A percentile compares a stretch with the other conserved stretches of the same genome.
These are phyloP conservation scores for Porogramme epimiltina DNA, from an alignment of 1,284 basidiomycete genomes.

Conservation along the genomic window DNA sequence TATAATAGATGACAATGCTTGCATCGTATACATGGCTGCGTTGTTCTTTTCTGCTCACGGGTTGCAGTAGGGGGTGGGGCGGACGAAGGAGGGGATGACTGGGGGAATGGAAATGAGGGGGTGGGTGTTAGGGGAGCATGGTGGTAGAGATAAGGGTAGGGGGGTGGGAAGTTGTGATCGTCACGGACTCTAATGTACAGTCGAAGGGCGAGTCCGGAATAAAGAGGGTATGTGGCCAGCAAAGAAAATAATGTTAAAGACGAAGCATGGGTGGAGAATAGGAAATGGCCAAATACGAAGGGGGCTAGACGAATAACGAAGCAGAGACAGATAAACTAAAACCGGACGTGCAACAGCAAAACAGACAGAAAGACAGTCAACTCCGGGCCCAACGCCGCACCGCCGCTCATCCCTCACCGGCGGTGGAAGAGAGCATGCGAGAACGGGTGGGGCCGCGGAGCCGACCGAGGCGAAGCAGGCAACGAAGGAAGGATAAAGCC, in stretches of 20 bases:
- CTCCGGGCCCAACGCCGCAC: too few species aligned
- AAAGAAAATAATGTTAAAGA: slow-evolving; percentile 13
- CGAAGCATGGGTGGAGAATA: slow-evolving; percentile 6
- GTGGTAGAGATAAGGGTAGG: background rate
- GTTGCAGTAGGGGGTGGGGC: background rate
- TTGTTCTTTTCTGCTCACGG: background rate
- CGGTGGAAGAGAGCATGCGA: too few species aligned
- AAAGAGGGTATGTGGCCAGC: slow-evolving; percentile 18
- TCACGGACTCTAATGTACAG: slow-evolving; percentile 16
- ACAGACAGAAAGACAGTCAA: too few species aligned
- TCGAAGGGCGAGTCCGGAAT: slow-evolving; percentile 10
- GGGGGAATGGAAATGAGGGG: background rate
- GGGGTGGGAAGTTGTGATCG: background rate
- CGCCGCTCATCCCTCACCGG: background rate
- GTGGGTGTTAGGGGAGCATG: background rate
- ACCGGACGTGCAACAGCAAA: too few species aligned
- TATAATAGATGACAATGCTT: background rate
- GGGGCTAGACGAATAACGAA: too few species aligned
- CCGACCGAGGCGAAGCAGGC: background rate
- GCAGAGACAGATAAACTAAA: too few species aligned
- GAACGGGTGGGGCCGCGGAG: background rate
- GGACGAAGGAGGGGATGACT: background rate
- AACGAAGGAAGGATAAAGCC: background rate
- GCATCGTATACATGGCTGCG: background rate
- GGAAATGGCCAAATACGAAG: background rate